Evolutionary conservation across 257 asterid genomes (phyloP), one percentile per base, ranked within the genome.

Genomic region (Solanum tarijense): DNA sequence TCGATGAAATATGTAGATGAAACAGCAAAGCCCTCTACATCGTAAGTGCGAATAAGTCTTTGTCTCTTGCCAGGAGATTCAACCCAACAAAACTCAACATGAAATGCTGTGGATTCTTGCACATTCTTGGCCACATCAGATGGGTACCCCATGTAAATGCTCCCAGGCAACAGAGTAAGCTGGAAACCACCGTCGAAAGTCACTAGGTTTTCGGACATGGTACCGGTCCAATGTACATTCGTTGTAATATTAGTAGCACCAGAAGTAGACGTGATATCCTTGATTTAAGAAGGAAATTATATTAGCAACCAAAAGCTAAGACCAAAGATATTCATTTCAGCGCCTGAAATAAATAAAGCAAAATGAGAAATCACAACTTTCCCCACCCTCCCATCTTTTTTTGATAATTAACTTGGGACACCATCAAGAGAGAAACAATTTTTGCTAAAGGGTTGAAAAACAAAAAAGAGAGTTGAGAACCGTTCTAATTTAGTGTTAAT

Each of bases 101-200:
- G 98, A 90, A 96, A 96, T 18, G 98, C 91, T 91, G 91, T 94
- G 74, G 90, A 94, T 86, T 96, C 99, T 92, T 93, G 94, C 76
- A 95, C 95, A 46, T 95, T 91, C 90, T 95, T 96, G 23, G 98
- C 90, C 31, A 95, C 89, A 58, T 96, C 97, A 27, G 94, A 88
- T 3, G 98, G 99, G 88, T 93, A 94, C 43, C 99, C 99, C 99
- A 96, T 93, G 92, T 96, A 95, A 52, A 97, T 90, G 66, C 98
- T 96, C 46, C 98, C 98, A 0, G 98, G 98, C 85, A 97, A 91
- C 83, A 97, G 84, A 25, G 93, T 93, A 87, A 90, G 65, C 93
- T 92, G 98, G 91, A 86, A 97, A 46, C 98, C 99, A 72, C 95
- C 95, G 38, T 93, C 91, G 68, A 95, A 97, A 29, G 89, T 90